A percentile compares a stretch with the other conserved stretches of the same genome.
These are phyloP conservation scores for Nothophaeocryptopus gaeumannii DNA, from an alignment of 2,329 filamentous ascomycete genomes.

Conservation along the genomic window DNA sequence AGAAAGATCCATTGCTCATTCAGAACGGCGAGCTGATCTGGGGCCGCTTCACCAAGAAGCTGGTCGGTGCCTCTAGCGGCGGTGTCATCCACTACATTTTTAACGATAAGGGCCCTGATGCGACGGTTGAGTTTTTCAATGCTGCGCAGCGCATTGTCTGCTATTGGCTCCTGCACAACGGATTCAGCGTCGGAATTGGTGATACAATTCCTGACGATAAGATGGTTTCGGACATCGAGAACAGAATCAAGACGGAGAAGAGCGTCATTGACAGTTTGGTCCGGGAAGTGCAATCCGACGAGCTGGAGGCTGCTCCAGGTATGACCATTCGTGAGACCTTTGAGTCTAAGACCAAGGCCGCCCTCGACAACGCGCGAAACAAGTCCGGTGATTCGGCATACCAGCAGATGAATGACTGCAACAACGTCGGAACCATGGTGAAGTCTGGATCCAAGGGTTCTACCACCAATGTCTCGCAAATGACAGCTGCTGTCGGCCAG, in stretches of 20 bases:
- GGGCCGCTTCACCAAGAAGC: constrained; percentile 89
- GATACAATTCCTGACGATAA: constrained; percentile 88
- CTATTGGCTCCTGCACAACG: constrained; percentile 95
- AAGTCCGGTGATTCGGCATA: constrained; percentile 90
- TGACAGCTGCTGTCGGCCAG: constrained; percentile 96
- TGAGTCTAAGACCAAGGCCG: constrained; percentile 93
- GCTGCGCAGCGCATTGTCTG: constrained; percentile 91
- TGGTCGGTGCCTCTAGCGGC: constrained; percentile 81
- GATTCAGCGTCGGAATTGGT: constrained; percentile 97
- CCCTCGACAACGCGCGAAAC: constrained; percentile 92
- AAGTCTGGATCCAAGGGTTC: constrained; percentile 97
- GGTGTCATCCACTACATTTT: constrained; percentile 95
- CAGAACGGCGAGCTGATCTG: constrained; percentile 86
- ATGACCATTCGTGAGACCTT: constrained; percentile 99
- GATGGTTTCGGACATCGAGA: constrained; percentile 81
- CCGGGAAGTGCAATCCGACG: constrained; percentile 74
- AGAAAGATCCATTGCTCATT: constrained; percentile 68
- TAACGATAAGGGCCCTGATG: constrained; percentile 85
- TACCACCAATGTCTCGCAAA: constrained; percentile 98
- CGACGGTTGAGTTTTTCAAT: constrained; percentile 92
- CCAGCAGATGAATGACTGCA: constrained; percentile 87
- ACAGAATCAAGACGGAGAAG: constrained; percentile 79
- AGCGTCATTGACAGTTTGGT: constrained; percentile 74
- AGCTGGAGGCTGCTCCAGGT: constrained; percentile 88
- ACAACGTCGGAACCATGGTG: constrained; percentile 96